Base-by-base conservation (phyloP, 1,284 basidiomycete genomes). In the Wallemia ichthyophaga region DNA sequence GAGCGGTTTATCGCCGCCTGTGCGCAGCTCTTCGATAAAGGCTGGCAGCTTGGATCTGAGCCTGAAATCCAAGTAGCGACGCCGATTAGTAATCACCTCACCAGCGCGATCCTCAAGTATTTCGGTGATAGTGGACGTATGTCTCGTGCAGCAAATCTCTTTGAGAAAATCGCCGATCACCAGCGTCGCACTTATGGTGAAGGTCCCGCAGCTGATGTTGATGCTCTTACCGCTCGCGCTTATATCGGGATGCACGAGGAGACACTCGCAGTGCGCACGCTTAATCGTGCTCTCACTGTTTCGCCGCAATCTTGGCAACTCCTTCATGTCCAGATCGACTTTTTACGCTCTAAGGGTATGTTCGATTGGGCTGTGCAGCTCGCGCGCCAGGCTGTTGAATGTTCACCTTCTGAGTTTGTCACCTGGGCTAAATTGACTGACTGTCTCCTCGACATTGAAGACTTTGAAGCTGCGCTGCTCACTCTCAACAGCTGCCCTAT, bases 221-320 rank as follows among this genome's bases (percentile, higher is more conserved):
- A 86, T 0, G 84, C 84, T 1, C 71, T 98, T 48, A 74, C 98
- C 28, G 91, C 89, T 1, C 79, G 77, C 68, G 82, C 85, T 61
- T 98, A 98, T 68, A 77, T 98, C 60, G 92, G 92, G 58, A 95
- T 98, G 92, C 89, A 94, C 68, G 89, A 96, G 68, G 92, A 98
- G 73, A 87, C 96, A 63, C 96, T 95, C 71, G 92, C 88, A 2
- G 84, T 96, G 1, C 88, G 94, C 66, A 85, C 95, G 63, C 87
- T 98, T 75, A 77, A 85, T 37, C 70, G 75, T 1, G 86, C 88
- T 1, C 80, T 98, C 67, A 79, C 80, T 64, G 76, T 82, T 62
- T 85, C 82, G 5, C 87, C 89, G 0, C 85, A 88, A 66, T 88
- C 85, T 0, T 98, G 96, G 66, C 87, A 88, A 11, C 77, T 96